Conservation (phyloP, 176 grass and related monocot species). For the Bromus sterilis region DNA sequence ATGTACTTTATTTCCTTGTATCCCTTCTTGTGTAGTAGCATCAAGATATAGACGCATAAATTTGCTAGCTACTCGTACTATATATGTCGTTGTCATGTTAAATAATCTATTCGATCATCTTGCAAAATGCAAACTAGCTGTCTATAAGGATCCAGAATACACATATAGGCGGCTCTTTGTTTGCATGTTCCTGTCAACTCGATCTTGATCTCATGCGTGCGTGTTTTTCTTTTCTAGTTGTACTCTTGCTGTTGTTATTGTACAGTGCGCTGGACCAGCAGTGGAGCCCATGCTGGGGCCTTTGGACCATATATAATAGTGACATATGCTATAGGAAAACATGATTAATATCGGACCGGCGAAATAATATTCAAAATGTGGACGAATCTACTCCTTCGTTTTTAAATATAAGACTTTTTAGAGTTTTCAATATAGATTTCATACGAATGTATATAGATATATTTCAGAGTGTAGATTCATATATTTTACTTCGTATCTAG, state of each 20-base stretch:
- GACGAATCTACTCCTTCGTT: no score
- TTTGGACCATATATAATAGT: neutral
- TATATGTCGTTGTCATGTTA: slow-evolving; percentile 5
- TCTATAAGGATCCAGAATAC: neutral
- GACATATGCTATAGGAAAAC: neutral
- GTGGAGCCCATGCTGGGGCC: neutral
- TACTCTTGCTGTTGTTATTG: slow-evolving; percentile 17
- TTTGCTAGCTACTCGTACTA: neutral
- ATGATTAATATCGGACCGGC: neutral
- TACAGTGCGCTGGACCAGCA: slow-evolving; percentile 1
- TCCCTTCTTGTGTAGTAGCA: slow-evolving; percentile 2
- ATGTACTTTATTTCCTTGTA: slow-evolving; percentile 5
- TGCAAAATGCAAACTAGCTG: slow-evolving; percentile 23
- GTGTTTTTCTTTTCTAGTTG: neutral
- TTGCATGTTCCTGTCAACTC: slow-evolving; percentile 11
- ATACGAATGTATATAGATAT: no score
- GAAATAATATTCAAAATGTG: neutral
- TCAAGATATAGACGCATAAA: neutral
- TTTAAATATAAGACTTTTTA: no score
- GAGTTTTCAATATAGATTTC: no score
- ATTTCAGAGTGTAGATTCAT: no score
- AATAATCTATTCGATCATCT: no score
- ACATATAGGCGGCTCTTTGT: slow-evolving; percentile 9
- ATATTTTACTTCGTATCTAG: no score
- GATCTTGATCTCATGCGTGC: slow-evolving; percentile 3